Percentiles rank a stretch among this genome's conserved stretches.
phyloP scores from a whole-genome alignment of 1,284 basidiomycete genomes.

The Xanthoconium separans region DNA sequence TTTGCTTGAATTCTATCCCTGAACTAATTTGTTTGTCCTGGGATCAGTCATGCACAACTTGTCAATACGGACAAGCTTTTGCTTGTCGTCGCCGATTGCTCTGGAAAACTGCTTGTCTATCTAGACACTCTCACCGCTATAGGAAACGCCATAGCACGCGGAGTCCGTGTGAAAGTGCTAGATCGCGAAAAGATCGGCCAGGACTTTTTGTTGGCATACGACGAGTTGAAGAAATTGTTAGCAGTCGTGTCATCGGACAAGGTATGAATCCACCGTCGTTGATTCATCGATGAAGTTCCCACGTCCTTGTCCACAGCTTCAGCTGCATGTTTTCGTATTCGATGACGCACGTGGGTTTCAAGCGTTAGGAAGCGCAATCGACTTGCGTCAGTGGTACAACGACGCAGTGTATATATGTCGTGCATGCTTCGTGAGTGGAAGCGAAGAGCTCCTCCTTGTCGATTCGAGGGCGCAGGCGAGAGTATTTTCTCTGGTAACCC shows the following conservation, averaged over 20 bases:
- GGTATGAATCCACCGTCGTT: constrained; percentile 23
- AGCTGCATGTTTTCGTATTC: constrained; percentile 45
- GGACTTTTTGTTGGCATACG: constrained; percentile 44
- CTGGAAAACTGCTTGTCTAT: constrained; percentile 38
- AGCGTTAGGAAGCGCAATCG: constrained; percentile 38
- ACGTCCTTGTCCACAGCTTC: constrained; percentile 22
- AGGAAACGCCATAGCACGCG: constrained; percentile 29
- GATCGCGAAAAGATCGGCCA: constrained; percentile 46
- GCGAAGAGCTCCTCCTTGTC: constrained; percentile 49
- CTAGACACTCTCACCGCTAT: constrained; percentile 38
- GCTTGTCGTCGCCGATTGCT: constrained; percentile 39
- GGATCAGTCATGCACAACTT: constrained; percentile 36
- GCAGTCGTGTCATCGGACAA: constrained; percentile 42
- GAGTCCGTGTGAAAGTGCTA: constrained; percentile 33
- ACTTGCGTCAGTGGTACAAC: constrained; percentile 46
- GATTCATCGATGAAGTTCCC: background rate
- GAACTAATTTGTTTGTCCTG: background rate
- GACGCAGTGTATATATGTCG: constrained; percentile 28
- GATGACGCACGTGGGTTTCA: constrained; percentile 40
- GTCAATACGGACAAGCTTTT: constrained; percentile 42
- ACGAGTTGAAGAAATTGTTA: constrained; percentile 49
- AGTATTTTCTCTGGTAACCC: constrained; percentile 49
- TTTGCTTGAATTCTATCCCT: background rate
- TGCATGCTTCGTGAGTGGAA: constrained; percentile 39
- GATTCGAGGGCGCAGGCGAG: constrained; percentile 41